phyloP scores from a whole-genome alignment of 176 grass and related monocot species.

The Olyra latifolia region DNA sequence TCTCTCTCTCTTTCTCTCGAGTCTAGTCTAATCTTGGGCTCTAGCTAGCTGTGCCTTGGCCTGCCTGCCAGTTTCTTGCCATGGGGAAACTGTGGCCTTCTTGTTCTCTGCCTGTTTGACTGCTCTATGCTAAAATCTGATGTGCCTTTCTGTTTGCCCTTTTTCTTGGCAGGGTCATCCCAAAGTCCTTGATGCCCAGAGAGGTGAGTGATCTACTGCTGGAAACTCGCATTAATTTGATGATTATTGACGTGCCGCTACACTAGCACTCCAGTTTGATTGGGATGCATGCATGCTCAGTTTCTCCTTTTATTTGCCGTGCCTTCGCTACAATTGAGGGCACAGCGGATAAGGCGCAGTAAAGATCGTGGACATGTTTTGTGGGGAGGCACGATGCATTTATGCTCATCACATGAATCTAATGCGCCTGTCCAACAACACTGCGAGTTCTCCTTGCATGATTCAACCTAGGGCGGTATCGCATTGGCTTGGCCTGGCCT shows the following conservation, averaged over 20 bases:
- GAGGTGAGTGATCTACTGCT: slow-evolving; percentile 60
- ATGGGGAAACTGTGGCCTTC: slow-evolving; percentile 16
- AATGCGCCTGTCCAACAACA: background rate
- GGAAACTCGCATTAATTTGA: slow-evolving; percentile 2
- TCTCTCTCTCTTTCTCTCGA: background rate
- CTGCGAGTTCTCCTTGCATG: slow-evolving; percentile 21
- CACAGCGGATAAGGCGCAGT: background rate
- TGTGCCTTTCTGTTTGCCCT: slow-evolving; percentile 38
- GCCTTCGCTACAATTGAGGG: background rate
- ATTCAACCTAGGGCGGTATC: background rate
- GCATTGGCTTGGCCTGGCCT: slow-evolving; percentile 9
- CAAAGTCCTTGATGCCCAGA: slow-evolving; percentile 77
- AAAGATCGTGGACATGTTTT: slow-evolving; percentile 11
- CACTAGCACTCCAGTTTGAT: background rate
- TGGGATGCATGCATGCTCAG: slow-evolving; percentile 16
- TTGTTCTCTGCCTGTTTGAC: slow-evolving; percentile 38
- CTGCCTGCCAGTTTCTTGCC: slow-evolving; percentile 33
- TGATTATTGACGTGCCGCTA: background rate
- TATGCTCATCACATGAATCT: slow-evolving; percentile 47
- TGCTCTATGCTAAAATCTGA: slow-evolving; percentile 50
- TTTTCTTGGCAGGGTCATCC: slow-evolving; percentile 69
- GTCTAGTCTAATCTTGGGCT: too few relatives aligned
- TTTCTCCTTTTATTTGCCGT: background rate
- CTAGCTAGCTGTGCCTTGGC: slow-evolving; percentile 1
- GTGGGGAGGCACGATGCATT: slow-evolving; percentile 29